Evolutionary conservation across 306 rosid species (phyloP).

Genomic region (Acmispon strigosus): DNA sequence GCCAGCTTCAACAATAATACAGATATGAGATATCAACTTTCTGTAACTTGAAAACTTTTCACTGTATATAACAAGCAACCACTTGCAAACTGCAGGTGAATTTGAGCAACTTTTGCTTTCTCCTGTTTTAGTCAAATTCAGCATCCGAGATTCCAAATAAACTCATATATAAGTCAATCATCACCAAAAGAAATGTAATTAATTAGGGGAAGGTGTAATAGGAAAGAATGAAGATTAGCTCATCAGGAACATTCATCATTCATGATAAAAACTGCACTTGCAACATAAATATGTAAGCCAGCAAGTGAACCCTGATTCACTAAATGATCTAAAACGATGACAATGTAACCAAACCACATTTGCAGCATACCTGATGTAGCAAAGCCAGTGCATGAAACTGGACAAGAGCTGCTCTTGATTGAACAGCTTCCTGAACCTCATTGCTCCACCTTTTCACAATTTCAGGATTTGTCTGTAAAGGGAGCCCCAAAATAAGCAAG

Average conservation of each 20-base stretch:
- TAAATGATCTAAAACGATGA: constrained; percentile 12
- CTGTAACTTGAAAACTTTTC: background rate
- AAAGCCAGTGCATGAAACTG: constrained; percentile 94
- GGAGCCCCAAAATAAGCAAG: background rate
- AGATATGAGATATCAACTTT: constrained; percentile 9
- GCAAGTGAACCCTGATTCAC: background rate
- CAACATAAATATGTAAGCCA: background rate
- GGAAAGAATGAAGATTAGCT: background rate
- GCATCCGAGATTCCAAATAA: constrained; percentile 3
- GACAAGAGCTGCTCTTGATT: constrained; percentile 96
- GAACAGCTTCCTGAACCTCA: constrained; percentile 99
- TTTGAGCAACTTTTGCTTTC: constrained; percentile 3
- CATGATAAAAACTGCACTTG: background rate
- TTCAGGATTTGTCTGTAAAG: constrained; percentile 82
- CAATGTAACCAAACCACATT: constrained; percentile 12
- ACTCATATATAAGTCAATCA: background rate
- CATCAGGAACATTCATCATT: constrained; percentile 2
- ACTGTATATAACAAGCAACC: background rate
- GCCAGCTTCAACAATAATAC: background rate
- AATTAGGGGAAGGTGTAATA: background rate
- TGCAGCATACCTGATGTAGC: constrained; percentile 78
- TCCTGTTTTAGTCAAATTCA: background rate
- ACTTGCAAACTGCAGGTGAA: constrained; percentile 2
- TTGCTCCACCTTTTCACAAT: constrained; percentile 99
- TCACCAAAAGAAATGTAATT: background rate